Conservation (phyloP, 805 yeast species). For the Candida suzukii region DNA sequence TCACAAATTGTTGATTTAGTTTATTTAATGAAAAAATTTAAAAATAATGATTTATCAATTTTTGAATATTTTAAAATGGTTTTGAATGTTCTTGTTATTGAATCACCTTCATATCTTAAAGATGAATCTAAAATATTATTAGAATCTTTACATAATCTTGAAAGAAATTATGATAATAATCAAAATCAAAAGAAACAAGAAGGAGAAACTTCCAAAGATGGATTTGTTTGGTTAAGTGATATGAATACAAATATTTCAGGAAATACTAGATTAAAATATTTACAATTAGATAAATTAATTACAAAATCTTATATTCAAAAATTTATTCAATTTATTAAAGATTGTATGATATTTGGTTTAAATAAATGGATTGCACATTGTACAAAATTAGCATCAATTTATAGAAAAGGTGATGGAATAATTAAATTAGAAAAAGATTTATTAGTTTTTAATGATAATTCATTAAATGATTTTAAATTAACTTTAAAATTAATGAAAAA, state of each 20-base stretch:
- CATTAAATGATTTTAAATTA: neutral
- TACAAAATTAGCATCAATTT: conserved; percentile 9
- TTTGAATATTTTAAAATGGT: conserved; percentile 10
- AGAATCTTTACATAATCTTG: neutral
- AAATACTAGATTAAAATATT: neutral
- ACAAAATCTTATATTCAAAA: conserved; percentile 11
- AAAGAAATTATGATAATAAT: neutral
- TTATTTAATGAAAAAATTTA: conserved; percentile 9
- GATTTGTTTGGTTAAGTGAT: neutral
- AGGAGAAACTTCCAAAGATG: no score
- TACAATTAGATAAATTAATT: neutral
- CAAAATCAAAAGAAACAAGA: no score
- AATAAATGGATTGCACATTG: conserved; percentile 16
- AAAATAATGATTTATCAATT: neutral
- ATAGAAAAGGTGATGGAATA: conserved; percentile 3
- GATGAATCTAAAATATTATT: conserved; percentile 9
- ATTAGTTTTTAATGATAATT: neutral
- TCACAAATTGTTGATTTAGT: conserved; percentile 14
- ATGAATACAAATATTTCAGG: no score
- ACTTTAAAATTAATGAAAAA: no score
- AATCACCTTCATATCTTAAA: conserved; percentile 13
- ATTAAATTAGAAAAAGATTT: neutral
- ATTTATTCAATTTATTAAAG: conserved; percentile 17
- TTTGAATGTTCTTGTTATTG: conserved; percentile 7
- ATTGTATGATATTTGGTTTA: conserved; percentile 17